Evolutionary conservation across 2,329 filamentous ascomycete species (phyloP).

Genomic region (Colletotrichum sp.): DNA sequence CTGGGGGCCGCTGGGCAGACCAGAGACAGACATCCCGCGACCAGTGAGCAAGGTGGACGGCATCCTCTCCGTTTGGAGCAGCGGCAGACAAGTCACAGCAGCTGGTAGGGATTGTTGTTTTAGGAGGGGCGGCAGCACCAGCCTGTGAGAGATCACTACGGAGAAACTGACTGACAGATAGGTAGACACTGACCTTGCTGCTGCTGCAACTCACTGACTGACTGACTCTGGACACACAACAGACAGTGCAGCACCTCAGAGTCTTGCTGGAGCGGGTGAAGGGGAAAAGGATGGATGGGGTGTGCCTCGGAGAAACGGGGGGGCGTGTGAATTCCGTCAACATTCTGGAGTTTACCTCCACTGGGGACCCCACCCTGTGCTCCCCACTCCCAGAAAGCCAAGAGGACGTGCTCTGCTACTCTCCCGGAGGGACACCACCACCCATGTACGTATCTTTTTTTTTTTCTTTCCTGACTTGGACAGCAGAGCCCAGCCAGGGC

Average conservation of each 20-base stretch:
- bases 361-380: not conserved
- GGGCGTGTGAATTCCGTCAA: not conserved
- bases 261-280: constrained; percentile 5
- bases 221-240: not conserved
- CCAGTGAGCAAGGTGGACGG: not conserved
- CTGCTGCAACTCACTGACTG: not conserved
- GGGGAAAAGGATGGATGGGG: not conserved
- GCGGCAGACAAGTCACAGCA: not conserved
- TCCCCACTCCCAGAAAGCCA: constrained; percentile 6
- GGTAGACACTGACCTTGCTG: not conserved
- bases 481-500: not conserved
- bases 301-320: not conserved
- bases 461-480: not conserved
- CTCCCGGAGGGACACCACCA: not conserved
- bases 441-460: not conserved
- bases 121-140: constrained; percentile 2
- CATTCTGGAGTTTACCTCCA: not conserved
- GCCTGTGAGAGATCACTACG: not conserved
- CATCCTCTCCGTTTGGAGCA: constrained; percentile 12
- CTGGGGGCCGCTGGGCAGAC: not conserved
- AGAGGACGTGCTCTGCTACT: constrained; percentile 18
- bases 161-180: not conserved
- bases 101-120: constrained; percentile 10
- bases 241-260: not conserved
- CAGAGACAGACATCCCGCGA: not conserved